Conservation (phyloP, 345 rosid species). For the Orychophragmus violaceus region DNA sequence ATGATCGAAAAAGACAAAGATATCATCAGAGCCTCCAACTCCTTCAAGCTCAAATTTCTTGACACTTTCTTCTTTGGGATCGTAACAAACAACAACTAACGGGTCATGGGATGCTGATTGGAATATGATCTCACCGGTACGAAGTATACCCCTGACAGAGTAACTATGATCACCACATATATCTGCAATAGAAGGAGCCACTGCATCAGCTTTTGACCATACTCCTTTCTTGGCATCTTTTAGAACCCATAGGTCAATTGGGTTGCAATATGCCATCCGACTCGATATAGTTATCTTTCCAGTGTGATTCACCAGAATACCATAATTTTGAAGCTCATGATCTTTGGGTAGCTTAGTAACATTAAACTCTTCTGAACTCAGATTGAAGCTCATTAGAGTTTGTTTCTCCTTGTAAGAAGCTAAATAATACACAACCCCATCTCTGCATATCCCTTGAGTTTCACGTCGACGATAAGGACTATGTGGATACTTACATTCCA, state of each 20-base stretch:
- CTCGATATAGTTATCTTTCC: background rate
- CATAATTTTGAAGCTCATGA: background rate
- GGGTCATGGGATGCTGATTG: background rate
- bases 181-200: background rate
- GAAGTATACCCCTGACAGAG: background rate
- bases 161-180: fast-evolving
- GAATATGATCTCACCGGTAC: background rate
- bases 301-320: background rate
- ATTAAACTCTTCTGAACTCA: background rate
- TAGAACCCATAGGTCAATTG: background rate
- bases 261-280: background rate
- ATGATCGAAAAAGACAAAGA: background rate
- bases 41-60: background rate
- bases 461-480: too few species aligned
- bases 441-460: too few species aligned
- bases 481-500: too few species aligned
- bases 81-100: background rate
- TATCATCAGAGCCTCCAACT: background rate
- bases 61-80: background rate
- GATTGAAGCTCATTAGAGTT: background rate
- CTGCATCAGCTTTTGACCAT: background rate
- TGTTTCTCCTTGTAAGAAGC: background rate
- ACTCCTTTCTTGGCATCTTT: background rate
- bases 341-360: background rate
- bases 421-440: slow-evolving; percentile 1